Evolutionary conservation across 106 monocot species (phyloP), one percentile per base, ranked within the genome.

Genomic region (Allium cepa): DNA sequence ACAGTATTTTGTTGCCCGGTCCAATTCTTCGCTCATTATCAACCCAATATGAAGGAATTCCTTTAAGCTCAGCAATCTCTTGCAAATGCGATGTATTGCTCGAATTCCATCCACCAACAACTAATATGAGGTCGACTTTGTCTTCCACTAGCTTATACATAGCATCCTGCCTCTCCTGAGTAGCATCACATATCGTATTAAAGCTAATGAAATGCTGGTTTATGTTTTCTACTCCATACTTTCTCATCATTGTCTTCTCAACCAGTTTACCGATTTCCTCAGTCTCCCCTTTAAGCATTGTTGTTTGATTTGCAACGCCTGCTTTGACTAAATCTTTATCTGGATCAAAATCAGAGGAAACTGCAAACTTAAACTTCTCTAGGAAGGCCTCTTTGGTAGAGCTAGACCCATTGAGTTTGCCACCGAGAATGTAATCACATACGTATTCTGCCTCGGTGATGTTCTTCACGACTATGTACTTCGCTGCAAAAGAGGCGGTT

Each of bases 201-300:
- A 99, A 99, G 84, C 92, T 92, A 64, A 92, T 73, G 62, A 99
- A 99, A 58, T 99, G 97, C 15, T 85, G 59, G 17, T 85, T 92
- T 11, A 90, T 57, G 65, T 90, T 92, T 68, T 90, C 82, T 9
- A 99, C 77, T 49, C 97, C 97, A 75, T 79, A 84, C 62, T 83
- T 99, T 4, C 69, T 79, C 97, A 99, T 99, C 84, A 99, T 92
- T 36, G 87, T 92, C 79, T 73, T 99, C 83, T 99, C 97, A 9
- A 79, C 77, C 74, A 99, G 66, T 78, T 90, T 92, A 97, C 96
- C 96, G 60, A 97, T 96, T 17, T 96, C 88, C 77, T 96, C 91
- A 69, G 96, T 99, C 81, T 99, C 97, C 26, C 92, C 89, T 86
- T 92, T 99, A 45, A 99, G 92, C 97, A 99, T 99, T 73, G 97